Evolutionary conservation across 2,329 filamentous ascomycete genomes (phyloP).

Genomic region (Aureobasidium sp.): DNA sequence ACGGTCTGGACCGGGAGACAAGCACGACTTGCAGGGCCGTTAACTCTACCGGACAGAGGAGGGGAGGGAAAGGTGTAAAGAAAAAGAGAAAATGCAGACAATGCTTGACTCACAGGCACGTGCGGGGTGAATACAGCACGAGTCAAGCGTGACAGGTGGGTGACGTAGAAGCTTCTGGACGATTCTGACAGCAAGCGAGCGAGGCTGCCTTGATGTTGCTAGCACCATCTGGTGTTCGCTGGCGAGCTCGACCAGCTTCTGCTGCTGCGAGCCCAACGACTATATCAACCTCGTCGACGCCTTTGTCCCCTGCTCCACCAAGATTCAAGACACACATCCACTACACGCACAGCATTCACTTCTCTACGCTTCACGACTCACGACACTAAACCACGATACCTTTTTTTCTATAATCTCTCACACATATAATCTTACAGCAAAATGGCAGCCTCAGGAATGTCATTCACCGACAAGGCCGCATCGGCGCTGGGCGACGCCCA

Average conservation of each 20-base stretch:
- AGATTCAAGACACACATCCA: neutral
- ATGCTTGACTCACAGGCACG: neutral
- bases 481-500: slow-evolving; percentile 86
- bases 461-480: slow-evolving; percentile 89
- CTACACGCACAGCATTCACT: neutral
- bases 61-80: neutral
- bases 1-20: neutral
- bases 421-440: neutral
- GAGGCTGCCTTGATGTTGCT: neutral
- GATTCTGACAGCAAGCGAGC: neutral
- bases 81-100: neutral
- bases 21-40: neutral
- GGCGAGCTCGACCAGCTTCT: neutral
- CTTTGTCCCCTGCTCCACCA: neutral
- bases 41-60: neutral
- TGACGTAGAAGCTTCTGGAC: slow-evolving; percentile 3
- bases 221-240: neutral
- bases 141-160: neutral
- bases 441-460: slow-evolving; percentile 42
- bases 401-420: neutral
- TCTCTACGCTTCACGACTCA: slow-evolving; percentile 9
- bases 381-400: neutral
- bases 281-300: slow-evolving; percentile 4
- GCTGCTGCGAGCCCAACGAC: neutral
- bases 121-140: neutral